Conservation (phyloP, 345 rosid species). For the Linum usitatissimum region DNA sequence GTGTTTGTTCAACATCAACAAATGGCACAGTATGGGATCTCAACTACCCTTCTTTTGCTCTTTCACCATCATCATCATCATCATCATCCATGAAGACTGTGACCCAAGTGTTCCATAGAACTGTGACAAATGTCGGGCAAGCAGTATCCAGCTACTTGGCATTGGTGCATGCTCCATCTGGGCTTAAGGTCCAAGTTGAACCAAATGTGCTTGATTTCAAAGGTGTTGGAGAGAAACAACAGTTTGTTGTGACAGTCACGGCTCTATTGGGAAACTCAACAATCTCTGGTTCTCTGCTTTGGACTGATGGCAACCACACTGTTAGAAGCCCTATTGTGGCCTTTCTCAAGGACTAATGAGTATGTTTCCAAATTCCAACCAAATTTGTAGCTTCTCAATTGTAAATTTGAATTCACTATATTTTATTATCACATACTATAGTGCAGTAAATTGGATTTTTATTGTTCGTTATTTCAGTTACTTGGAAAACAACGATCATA, state of each 20-base stretch:
- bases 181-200: not conserved
- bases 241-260: not conserved
- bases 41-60: not conserved
- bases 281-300: not conserved
- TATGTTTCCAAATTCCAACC: too few relatives aligned
- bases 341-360: too few relatives aligned
- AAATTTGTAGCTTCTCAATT: too few relatives aligned
- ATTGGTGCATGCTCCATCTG: not conserved
- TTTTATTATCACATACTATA: too few relatives aligned
- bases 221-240: not conserved
- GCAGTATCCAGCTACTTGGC: not conserved
- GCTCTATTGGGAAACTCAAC: not conserved
- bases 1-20: constrained; percentile 15
- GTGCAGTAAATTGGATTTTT: too few relatives aligned
- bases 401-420: too few relatives aligned
- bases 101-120: not conserved
- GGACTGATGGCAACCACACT: not conserved
- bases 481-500: not conserved
- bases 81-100: not conserved
- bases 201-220: not conserved
- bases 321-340: not conserved
- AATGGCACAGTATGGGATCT: not conserved
- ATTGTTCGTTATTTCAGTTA: not conserved
- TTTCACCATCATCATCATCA: too few relatives aligned
- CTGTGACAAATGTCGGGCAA: not conserved